A percentile compares a stretch with the other conserved stretches of the same genome.
phyloP scores from a whole-genome alignment of 805 yeast genomes.

The Wickerhamomyces sydowiorum region DNA sequence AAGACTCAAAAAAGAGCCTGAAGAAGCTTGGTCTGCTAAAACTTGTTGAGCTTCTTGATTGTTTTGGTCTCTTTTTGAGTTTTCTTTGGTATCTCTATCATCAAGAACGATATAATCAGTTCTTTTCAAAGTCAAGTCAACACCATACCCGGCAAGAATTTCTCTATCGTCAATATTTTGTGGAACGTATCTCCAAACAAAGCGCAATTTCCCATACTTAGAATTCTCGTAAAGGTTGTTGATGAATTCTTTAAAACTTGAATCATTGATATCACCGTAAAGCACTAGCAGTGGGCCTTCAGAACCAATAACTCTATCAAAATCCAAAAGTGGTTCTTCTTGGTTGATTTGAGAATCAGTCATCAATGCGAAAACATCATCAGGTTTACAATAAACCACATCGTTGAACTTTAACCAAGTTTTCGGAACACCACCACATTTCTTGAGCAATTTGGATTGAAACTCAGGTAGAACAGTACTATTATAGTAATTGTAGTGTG shows the following conservation, averaged over 20 bases:
- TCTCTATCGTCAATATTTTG: constrained; percentile 20
- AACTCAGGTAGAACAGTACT: constrained; percentile 25
- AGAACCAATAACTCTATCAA: constrained; percentile 64
- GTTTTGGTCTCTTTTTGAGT: constrained; percentile 12
- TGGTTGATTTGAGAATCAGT: constrained; percentile 31
- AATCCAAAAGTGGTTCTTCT: constrained; percentile 25
- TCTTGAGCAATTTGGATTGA: constrained; percentile 14
- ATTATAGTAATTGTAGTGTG: constrained; percentile 53
- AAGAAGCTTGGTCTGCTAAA: constrained; percentile 4
- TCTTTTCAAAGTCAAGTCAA: constrained; percentile 54
- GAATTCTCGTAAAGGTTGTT: constrained; percentile 55
- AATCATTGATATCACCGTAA: constrained; percentile 59
- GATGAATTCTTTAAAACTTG: constrained; percentile 51
- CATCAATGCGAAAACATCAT: constrained; percentile 76
- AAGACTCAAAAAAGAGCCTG: constrained; percentile 13
- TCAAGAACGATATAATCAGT: constrained; percentile 64
- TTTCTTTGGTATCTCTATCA: constrained; percentile 37
- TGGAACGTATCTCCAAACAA: constrained; percentile 71
- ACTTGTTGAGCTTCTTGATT: constrained; percentile 24
- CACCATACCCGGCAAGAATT: constrained; percentile 57
- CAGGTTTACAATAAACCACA: constrained; percentile 54
- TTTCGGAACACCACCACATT: constrained; percentile 19
- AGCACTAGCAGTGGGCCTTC: constrained; percentile 49
- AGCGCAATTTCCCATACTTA: constrained; percentile 55
- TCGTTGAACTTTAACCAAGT: constrained; percentile 52